These are phyloP conservation scores for Wallacemonas sp. DNA, from an alignment of 208 protist genomes.

Conservation along the genomic window DNA sequence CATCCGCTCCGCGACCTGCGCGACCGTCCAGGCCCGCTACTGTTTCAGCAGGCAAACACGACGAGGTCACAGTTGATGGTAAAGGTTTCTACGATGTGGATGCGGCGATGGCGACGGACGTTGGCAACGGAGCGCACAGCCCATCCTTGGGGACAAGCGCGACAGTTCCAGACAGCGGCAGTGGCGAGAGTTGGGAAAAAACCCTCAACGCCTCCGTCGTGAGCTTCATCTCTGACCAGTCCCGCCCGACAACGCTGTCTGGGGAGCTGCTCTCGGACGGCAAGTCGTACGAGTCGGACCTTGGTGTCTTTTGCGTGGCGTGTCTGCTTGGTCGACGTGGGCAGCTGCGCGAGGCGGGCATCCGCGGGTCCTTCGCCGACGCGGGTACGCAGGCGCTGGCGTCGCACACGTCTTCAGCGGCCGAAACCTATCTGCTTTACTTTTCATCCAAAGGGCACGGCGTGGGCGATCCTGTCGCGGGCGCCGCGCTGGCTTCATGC, in stretches of 20 bases:
- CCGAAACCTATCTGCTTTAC: slow-evolving; percentile 64
- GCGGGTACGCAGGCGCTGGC: slow-evolving; percentile 49
- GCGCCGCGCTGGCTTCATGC: slow-evolving; percentile 70
- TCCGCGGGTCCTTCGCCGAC: slow-evolving; percentile 53
- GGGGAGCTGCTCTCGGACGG: slow-evolving; percentile 42
- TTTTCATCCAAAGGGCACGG: slow-evolving; percentile 64
- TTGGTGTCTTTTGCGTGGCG: slow-evolving; percentile 69
- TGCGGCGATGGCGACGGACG: slow-evolving; percentile 18
- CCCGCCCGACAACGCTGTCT: slow-evolving; percentile 32
- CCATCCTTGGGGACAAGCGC: neutral
- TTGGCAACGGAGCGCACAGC: neutral
- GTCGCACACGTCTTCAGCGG: slow-evolving; percentile 35
- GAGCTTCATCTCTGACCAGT: slow-evolving; percentile 32
- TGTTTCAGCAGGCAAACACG: slow-evolving; percentile 23
- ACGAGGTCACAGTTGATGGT: slow-evolving; percentile 66
- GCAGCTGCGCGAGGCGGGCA: slow-evolving; percentile 73
- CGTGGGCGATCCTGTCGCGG: slow-evolving; percentile 62
- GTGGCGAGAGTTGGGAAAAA: slow-evolving; percentile 70
- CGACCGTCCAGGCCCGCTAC: neutral
- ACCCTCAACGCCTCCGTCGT: slow-evolving; percentile 62
- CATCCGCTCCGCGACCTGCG: neutral
- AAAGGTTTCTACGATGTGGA: slow-evolving; percentile 68
- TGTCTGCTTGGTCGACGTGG: slow-evolving; percentile 75
- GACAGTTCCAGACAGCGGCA: slow-evolving; percentile 29
- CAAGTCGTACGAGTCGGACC: slow-evolving; percentile 44